These are phyloP conservation scores for Heliophila coronopifolia DNA, from an alignment of 441 rosid genomes.

Conservation along the genomic window DNA sequence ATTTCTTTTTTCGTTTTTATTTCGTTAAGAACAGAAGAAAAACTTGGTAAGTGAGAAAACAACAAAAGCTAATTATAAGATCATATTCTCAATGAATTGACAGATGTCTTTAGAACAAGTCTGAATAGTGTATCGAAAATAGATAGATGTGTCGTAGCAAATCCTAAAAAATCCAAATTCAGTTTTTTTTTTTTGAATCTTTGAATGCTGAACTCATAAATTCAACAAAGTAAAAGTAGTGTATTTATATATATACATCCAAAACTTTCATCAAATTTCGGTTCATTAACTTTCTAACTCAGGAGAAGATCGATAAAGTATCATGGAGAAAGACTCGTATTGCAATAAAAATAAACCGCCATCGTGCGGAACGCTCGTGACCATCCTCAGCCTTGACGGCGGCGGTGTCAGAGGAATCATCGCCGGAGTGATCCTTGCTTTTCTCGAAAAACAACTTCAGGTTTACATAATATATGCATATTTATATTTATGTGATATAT, in stretches of 20 bases:
- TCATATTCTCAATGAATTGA: background rate
- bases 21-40: background rate
- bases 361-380: slow-evolving; percentile 23
- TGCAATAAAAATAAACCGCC: slow-evolving; percentile 22
- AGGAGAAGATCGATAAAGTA: background rate
- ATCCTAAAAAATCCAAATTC: slow-evolving; percentile 43
- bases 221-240: too few relatives aligned
- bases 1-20: too few relatives aligned
- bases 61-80: background rate
- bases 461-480: too few relatives aligned
- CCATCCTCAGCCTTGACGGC: slow-evolving; percentile 42
- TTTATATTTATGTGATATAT: too few relatives aligned
- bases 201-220: background rate
- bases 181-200: slow-evolving; percentile 45
- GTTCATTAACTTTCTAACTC: too few relatives aligned
- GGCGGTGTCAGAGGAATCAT: slow-evolving; percentile 45
- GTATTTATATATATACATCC: too few relatives aligned
- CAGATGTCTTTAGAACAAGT: slow-evolving; percentile 34
- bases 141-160: slow-evolving; percentile 39
- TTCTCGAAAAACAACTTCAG: slow-evolving; percentile 43
- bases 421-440: slow-evolving; percentile 32
- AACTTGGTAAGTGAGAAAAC: background rate
- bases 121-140: slow-evolving; percentile 38
- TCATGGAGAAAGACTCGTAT: background rate
- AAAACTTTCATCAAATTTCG: too few relatives aligned